phyloP scores from a whole-genome alignment of 1,284 basidiomycete species.

The Trichosporon sp. region DNA sequence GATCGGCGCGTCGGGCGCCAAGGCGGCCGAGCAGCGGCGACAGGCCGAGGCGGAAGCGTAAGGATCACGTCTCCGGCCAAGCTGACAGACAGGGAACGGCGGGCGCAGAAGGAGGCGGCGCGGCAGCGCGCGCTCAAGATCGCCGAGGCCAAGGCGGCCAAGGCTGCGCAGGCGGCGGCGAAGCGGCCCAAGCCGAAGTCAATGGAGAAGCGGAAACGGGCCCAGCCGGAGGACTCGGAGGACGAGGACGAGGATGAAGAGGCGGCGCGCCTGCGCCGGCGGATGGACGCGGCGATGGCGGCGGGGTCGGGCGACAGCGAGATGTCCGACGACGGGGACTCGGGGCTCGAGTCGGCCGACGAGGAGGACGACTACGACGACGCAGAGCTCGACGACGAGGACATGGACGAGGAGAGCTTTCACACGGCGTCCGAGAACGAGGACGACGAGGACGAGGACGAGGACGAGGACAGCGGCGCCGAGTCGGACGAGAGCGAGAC shows the following conservation, averaged over 20 bases:
- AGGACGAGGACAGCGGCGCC: slow-evolving; percentile 22
- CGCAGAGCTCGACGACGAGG: slow-evolving; percentile 6
- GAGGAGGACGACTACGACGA: slow-evolving; percentile 26
- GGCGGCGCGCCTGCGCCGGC: slow-evolving; percentile 19
- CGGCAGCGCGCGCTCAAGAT: slow-evolving; percentile 23
- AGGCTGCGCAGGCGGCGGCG: slow-evolving; percentile 10
- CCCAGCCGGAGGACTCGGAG: slow-evolving; percentile 9
- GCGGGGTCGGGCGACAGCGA: slow-evolving; percentile 18
- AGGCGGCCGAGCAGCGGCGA: slow-evolving; percentile 11
- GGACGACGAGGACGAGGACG: slow-evolving; percentile 19
- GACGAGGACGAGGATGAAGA: slow-evolving; percentile 29
- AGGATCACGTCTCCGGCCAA: slow-evolving; percentile 10
- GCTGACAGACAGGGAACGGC: slow-evolving; percentile 7
- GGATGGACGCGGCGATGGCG: slow-evolving; percentile 26
- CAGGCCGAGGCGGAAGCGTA: slow-evolving; percentile 20
- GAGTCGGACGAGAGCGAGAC: slow-evolving; percentile 36
- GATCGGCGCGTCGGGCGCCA: slow-evolving; percentile 25
- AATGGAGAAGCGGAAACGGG: slow-evolving; percentile 15
- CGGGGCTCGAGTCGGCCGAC: slow-evolving; percentile 29
- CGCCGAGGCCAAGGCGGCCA: slow-evolving; percentile 21
- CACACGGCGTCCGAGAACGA: slow-evolving; percentile 16
- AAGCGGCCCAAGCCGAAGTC: slow-evolving; percentile 7
- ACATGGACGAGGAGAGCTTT: slow-evolving; percentile 24
- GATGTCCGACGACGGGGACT: slow-evolving; percentile 35
- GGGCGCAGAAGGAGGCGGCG: slow-evolving; percentile 18